A percentile compares a stretch with the other conserved stretches of the same genome.
Evolutionary conservation across 345 rosid genomes (phyloP).

Genomic region (Anastatica hierochuntica): DNA sequence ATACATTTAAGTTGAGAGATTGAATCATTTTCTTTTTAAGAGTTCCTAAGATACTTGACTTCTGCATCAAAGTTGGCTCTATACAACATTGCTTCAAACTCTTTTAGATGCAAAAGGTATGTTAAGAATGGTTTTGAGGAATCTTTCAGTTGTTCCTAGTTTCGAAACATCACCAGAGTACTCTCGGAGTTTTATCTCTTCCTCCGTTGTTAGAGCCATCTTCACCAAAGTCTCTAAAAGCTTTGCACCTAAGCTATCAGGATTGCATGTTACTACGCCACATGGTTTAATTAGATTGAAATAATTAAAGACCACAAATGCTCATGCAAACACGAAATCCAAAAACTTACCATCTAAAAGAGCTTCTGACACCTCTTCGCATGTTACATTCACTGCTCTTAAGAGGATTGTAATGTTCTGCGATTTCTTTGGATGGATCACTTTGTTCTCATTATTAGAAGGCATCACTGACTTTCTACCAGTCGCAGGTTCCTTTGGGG

Average conservation of each 20-base stretch:
- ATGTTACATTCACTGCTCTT: constrained; percentile 84
- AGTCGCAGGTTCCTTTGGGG: constrained; percentile 52
- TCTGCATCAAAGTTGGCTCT: constrained; percentile 92
- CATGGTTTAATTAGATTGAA: not conserved
- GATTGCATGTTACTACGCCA: constrained; percentile 47
- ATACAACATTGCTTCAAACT: constrained; percentile 91
- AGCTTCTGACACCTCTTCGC: constrained; percentile 94
- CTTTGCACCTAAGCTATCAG: constrained; percentile 79
- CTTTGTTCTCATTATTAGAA: constrained; percentile 66
- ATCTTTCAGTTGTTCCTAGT: constrained; percentile 84
- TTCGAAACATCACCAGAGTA: constrained; percentile 61
- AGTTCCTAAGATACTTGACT: constrained; percentile 71
- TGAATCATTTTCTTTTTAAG: constrained; percentile 26
- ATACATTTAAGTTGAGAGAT: no score
- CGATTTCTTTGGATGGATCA: constrained; percentile 91
- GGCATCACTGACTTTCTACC: constrained; percentile 68
- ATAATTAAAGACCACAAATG: not conserved
- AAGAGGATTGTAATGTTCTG: constrained; percentile 93
- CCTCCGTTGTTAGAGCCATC: constrained; percentile 98
- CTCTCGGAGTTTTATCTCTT: constrained; percentile 85
- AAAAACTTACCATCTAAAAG: constrained; percentile 70
- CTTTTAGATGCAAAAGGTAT: constrained; percentile 88
- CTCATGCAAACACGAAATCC: not conserved
- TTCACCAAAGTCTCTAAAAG: constrained; percentile 89
- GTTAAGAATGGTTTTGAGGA: constrained; percentile 81